Evolutionary conservation across 495 filamentous ascomycete species (phyloP).

Genomic region (Elaphomyces granulatus): DNA sequence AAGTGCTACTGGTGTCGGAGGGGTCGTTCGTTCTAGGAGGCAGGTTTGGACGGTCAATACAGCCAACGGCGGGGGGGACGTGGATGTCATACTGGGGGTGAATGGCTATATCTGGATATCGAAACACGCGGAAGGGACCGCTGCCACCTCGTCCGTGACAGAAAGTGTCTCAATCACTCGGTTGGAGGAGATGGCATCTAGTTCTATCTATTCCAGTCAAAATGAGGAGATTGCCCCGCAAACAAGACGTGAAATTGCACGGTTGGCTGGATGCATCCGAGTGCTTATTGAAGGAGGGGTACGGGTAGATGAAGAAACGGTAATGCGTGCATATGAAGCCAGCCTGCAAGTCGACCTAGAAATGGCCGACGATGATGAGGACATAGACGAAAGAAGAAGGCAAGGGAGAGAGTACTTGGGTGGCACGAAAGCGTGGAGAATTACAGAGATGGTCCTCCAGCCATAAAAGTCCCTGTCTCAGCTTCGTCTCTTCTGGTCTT

Average conservation of each 20-base stretch:
- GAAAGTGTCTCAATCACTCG: constrained; percentile 53
- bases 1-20: constrained; percentile 26
- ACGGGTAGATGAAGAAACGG: constrained; percentile 83
- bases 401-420: constrained; percentile 52
- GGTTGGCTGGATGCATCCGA: constrained; percentile 62
- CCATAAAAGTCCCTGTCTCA: too few species aligned
- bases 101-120: constrained; percentile 94
- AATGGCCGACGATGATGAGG: constrained; percentile 33
- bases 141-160: constrained; percentile 30
- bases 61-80: constrained; percentile 52
- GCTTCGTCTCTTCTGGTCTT: too few species aligned
- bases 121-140: constrained; percentile 49
- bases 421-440: constrained; percentile 48
- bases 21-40: constrained; percentile 63
- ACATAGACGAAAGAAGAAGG: constrained; percentile 22
- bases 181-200: constrained; percentile 64
- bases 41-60: constrained; percentile 76
- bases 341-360: constrained; percentile 57
- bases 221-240: constrained; percentile 65
- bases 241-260: constrained; percentile 76
- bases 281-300: constrained; percentile 68
- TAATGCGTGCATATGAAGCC: constrained; percentile 67
- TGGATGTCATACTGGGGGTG: constrained; percentile 82
- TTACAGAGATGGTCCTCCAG: constrained; percentile 40
- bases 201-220: constrained; percentile 75